These are phyloP conservation scores for Pichia membranifaciens DNA, from an alignment of 805 yeast species.

Conservation along the genomic window DNA sequence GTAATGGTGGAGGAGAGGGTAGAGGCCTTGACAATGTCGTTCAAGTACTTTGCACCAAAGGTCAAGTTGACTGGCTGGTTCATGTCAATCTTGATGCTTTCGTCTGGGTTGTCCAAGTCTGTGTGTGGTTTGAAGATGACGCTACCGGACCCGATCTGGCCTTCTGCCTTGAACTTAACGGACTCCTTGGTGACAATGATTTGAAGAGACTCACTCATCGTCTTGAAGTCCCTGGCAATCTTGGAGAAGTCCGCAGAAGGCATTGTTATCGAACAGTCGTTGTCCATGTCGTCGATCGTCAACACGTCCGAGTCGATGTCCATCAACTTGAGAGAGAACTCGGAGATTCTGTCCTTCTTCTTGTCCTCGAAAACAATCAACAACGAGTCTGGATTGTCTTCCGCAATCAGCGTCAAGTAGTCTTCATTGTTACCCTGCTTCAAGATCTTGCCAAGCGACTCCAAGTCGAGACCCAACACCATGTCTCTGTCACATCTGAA, in stretches of 20 bases:
- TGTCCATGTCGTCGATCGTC: conserved; percentile 89
- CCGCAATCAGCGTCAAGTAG: conserved; percentile 81
- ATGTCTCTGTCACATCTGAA: conserved; percentile 94
- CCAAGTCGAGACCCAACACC: conserved; percentile 86
- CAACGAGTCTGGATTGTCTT: conserved; percentile 65
- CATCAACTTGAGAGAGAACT: conserved; percentile 87
- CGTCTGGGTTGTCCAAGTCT: conserved; percentile 75
- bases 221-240: conserved; percentile 80
- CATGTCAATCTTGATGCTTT: conserved; percentile 68
- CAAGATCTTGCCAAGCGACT: conserved; percentile 80
- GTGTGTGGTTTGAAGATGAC: conserved; percentile 80
- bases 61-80: conserved; percentile 82
- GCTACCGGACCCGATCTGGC: conserved; percentile 85
- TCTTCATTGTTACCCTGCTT: conserved; percentile 90
- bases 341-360: conserved; percentile 84
- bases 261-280: conserved; percentile 79
- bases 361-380: conserved; percentile 85
- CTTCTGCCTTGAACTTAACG: conserved; percentile 82
- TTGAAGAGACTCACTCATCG: conserved; percentile 80
- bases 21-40: conserved; percentile 89
- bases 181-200: conserved; percentile 88
- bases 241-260: conserved; percentile 87
- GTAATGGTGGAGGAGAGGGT: conserved; percentile 71
- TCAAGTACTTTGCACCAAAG: conserved; percentile 86
- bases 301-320: conserved; percentile 94